These are phyloP conservation scores for Aurantiochytrium sp. DNA, from an alignment of 108 stramenopile genomes.

Conservation along the genomic window DNA sequence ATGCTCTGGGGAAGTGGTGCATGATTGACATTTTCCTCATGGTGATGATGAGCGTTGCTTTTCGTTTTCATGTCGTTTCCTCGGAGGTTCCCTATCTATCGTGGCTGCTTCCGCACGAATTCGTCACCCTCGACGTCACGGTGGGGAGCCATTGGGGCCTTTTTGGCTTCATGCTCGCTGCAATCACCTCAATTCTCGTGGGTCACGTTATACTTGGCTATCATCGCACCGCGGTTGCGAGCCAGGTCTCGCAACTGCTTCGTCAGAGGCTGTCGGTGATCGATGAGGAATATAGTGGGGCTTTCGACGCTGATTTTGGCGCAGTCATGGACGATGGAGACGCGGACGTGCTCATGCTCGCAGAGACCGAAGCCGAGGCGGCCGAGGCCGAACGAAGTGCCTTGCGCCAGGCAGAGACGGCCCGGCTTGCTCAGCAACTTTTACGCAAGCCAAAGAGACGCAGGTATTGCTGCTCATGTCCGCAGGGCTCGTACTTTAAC, in stretches of 20 bases:
- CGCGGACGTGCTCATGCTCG: background rate
- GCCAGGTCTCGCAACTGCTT: background rate
- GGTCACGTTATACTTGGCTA: constrained; percentile 68
- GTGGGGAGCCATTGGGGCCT: constrained; percentile 50
- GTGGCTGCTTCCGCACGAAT: constrained; percentile 55
- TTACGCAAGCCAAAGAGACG: background rate
- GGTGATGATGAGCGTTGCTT: constrained; percentile 78
- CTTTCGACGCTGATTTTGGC: background rate
- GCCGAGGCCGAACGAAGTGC: background rate
- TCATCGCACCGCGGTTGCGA: constrained; percentile 49
- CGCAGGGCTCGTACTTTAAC: background rate
- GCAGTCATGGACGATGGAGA: background rate
- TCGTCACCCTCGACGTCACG: background rate
- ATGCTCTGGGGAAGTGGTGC: constrained; percentile 75
- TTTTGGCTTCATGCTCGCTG: constrained; percentile 74
- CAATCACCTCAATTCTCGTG: constrained; percentile 63
- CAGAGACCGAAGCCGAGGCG: no score
- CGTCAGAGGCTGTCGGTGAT: background rate
- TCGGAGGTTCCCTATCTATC: constrained; percentile 48
- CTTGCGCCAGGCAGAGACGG: background rate
- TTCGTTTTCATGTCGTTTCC: constrained; percentile 69
- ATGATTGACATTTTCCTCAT: constrained; percentile 80
- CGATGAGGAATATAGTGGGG: background rate
- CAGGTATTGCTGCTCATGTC: background rate
- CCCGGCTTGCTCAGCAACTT: background rate